These are phyloP conservation scores for Salix caprea DNA, from an alignment of 345 rosid genomes.

Conservation along the genomic window DNA sequence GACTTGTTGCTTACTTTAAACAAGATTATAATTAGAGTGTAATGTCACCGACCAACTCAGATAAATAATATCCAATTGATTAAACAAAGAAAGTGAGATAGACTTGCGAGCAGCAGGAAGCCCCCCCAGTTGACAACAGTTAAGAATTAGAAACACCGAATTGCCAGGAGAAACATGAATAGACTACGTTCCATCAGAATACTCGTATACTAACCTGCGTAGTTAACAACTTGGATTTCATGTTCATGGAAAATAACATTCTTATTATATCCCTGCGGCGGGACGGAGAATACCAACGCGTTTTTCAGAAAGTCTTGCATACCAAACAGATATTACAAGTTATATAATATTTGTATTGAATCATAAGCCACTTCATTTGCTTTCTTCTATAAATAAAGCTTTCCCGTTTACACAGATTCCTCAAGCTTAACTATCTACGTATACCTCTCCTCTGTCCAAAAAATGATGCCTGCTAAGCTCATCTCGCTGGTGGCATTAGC, in stretches of 20 bases:
- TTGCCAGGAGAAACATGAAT: background rate
- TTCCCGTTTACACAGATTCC: constrained; percentile 1
- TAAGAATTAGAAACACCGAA: background rate
- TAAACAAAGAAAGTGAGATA: background rate
- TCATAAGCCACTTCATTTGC: too few relatives aligned
- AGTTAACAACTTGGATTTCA: background rate
- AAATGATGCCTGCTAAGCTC: constrained; percentile 20
- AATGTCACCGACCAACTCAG: background rate
- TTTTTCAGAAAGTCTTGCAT: constrained; percentile 5
- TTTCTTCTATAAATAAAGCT: constrained; percentile 17
- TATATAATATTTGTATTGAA: background rate
- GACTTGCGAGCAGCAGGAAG: background rate
- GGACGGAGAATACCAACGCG: constrained; percentile 14
- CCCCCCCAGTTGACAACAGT: background rate
- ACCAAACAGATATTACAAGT: background rate
- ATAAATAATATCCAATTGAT: background rate
- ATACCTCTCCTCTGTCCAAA: background rate
- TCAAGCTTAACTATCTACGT: background rate
- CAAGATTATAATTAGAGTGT: background rate
- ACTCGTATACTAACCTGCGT: background rate
- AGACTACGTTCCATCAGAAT: background rate
- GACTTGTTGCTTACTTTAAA: background rate
- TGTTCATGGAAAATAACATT: background rate
- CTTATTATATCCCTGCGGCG: background rate
- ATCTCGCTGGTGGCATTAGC: constrained; percentile 4